Evolutionary conservation across 2,329 filamentous ascomycete species (phyloP), one percentile per base, ranked within the genome.

Genomic region (Fusarium graminum): DNA sequence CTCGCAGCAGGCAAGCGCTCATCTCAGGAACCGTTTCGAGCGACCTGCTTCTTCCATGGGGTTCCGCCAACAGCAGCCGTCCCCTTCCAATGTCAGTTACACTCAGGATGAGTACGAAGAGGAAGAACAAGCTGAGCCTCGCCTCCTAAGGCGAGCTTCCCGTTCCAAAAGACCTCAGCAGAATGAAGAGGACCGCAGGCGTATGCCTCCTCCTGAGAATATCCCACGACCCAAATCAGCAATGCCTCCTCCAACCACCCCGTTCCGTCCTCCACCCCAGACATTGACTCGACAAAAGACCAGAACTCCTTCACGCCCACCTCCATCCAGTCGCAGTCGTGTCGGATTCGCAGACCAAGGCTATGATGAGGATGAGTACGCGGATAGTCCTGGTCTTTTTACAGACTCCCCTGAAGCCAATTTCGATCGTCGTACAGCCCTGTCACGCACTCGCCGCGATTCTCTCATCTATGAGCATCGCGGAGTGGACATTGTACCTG

Each of bases 201-300:
- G 78, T 29, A 85, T 85, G 83, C 84, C 85, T 22, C 83, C 84
- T 12, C 83, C 83, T 6, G 72, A 72, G 3, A 71, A 60, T 26
- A 68, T 76, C 38, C 76, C 76, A 47, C 74, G 82, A 14, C 80
- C 76, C 1, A 75, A 77, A 64, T 77, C 77, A 16, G 73, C 76
- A 8, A 42, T 75, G 44, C 75, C 75, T 16, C 62, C 71, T 12
- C 67, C 69, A 26, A 60, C 69, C 8, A 67, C 71, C 29, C 69
- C 75, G 4, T 78, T 74, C 63, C 73, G 74, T 13, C 69, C 75
- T 13, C 64, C 69, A 9, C 50, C 73, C 45, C 76, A 72, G 45
- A 69, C 65, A 17, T 61, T 71, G 13, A 70, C 67, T 30, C 73
- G 71, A 49, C 69, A 58, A 44, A 74, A 74, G 50, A 73, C 73